Base-by-base conservation (phyloP, 1,284 basidiomycete species). In the Puccinia triticina region DNA sequence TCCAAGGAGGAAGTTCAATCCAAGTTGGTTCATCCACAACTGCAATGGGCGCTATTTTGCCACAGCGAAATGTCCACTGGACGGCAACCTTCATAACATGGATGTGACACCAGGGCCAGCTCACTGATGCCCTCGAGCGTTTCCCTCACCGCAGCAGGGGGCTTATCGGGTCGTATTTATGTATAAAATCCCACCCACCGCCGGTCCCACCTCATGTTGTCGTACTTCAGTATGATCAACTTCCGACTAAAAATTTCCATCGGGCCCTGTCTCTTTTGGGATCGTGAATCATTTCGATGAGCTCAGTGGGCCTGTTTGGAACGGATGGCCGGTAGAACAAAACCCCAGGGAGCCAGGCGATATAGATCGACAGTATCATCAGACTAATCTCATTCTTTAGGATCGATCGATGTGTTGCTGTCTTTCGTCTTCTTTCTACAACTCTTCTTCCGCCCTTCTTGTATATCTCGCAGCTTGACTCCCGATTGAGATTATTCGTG, bases 281-380 rank as follows among this genome's bases (percentile, higher is more conserved):
- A 61, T 61, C 59, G 59, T 61, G 59, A 29, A 29, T 32, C 29
- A 61, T 61, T 61, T 34, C 55, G 55, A 61, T 61, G 29, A 61
- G 29, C 48, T 32, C 59, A 61, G 59, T 61, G 59, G 59, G 59
- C 29, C 29, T 61, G 59, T 29, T 34, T 61, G 59, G 59, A 61
- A 61, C 59, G 59, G 59, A 61, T 61, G 59, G 59, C 34, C 59
- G 59, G 59, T 61, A 61, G 29, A 61, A 32, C 29, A 32, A 61
- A 61, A 8, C 4, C 59, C 7, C 59, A 61, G 18, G 59, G 34
- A 61, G 14, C 16, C 59, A 32, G 59, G 34, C 59, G 59, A 61
- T 16, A 16, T 61, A 2, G 1, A 16, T 61, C 29, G 59, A 34
- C 55, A 57, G 26, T 57, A 26, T 18, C 7, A 57, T 57, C 23